Evolutionary conservation across 495 filamentous ascomycete species (phyloP), one percentile per base, ranked within the genome.

Genomic region (Zalerion maritima): DNA sequence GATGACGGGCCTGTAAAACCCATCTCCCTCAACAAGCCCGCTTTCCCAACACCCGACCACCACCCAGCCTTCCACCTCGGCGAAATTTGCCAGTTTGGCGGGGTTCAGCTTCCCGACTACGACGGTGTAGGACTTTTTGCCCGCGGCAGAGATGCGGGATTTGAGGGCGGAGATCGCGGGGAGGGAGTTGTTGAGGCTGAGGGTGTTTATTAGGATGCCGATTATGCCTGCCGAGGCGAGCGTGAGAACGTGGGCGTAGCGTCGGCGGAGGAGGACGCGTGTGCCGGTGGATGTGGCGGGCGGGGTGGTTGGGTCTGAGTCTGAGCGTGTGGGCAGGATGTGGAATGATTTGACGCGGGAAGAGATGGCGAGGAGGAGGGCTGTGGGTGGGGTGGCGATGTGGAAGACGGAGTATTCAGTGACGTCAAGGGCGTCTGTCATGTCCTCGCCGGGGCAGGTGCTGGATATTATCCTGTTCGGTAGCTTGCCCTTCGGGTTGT

Each of bases 1-100:
- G 19, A 97, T 69, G 3, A 96, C 69, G 1, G 83, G 82, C 46
- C 68, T 75, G 57, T 69, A 94, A 42, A 89, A 85, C 0, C 53
- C 54, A 38, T 78, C 76, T 36, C 79, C 79, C 40, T 81, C 81
- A 8, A 96, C 70, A 25, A 96, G 58, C 34, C 77, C 78, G 45
- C 87, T 92, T 53, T 97, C 89, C 89, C 91, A 96, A 55, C 89
- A 97, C 6, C 91, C 91, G 23, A 97, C 78, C 1, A 94, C 86
- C 0, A 96, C 85, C 89, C 89, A 97, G 9, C 80, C 91, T 12
- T 81, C 86, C 7, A 97, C 68, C 53, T 97, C 89, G 30, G 75
- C 69, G 52, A 97, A 97, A 52, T 97, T 97, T 14, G 89, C 91
- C 4, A 97, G 61, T 51, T 97, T 97, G 32, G 85, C 85, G 1